phyloP scores from a whole-genome alignment of 768 basidiomycete genomes.

The Amanita jacksonii region DNA sequence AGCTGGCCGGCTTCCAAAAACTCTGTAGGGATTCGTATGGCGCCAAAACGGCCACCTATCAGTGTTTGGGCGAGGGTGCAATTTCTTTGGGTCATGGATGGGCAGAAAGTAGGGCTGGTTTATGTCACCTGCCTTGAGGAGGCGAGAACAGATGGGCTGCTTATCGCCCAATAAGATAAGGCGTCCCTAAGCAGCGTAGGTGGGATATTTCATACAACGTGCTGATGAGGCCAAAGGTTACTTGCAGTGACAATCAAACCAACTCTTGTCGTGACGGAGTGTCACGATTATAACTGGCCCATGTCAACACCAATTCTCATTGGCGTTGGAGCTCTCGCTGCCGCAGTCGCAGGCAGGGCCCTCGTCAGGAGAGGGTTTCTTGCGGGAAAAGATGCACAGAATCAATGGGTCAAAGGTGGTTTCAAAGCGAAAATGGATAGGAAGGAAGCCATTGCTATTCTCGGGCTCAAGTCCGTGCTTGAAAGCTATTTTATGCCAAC shows the following conservation, averaged over 20 bases:
- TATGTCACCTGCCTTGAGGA: no score
- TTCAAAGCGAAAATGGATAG: conserved; percentile 96
- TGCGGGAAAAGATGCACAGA: conserved; percentile 51
- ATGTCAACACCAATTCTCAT: conserved; percentile 79
- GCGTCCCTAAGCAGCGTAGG: no score
- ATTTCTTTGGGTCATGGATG: neutral
- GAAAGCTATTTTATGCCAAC: conserved; percentile 1
- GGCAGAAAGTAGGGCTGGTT: neutral
- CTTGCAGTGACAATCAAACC: no score
- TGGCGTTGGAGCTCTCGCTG: conserved; percentile 69
- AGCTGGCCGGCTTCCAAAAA: neutral
- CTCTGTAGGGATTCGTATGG: neutral
- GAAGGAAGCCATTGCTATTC: conserved; percentile 83
- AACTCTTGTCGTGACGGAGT: neutral
- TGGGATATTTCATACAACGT: no score
- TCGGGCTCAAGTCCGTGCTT: conserved; percentile 78
- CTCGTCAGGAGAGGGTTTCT: conserved; percentile 54
- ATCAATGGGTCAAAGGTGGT: conserved; percentile 88
- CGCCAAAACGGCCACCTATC: neutral
- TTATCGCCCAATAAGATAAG: conserved; percentile 3
- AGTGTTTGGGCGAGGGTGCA: conserved; percentile 2
- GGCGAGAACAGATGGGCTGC: neutral
- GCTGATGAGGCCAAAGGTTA: no score
- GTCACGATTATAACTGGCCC: neutral
- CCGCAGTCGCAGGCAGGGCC: conserved; percentile 66